Evolutionary conservation across 768 basidiomycete species (phyloP).

Genomic region (Scleroderma bovista): DNA sequence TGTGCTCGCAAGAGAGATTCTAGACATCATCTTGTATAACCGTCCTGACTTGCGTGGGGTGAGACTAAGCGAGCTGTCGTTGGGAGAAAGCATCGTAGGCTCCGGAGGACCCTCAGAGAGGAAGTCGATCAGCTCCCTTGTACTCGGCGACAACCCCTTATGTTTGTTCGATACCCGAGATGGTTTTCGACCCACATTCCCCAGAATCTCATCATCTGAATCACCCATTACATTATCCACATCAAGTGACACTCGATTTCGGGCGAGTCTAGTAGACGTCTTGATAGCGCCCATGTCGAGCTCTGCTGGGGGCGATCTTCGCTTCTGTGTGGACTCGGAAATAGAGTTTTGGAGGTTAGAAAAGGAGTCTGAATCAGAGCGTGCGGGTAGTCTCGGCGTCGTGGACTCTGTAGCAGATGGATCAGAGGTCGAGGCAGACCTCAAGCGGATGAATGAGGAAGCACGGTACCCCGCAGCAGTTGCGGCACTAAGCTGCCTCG

Average conservation of each 20-base stretch:
- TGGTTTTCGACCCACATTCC: constrained; percentile 29
- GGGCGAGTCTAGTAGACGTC: constrained; percentile 42
- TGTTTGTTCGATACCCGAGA: constrained; percentile 34
- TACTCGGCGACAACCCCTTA: constrained; percentile 38
- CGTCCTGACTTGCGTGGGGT: constrained; percentile 49
- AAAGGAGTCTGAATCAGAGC: constrained; percentile 25
- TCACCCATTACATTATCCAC: constrained; percentile 71
- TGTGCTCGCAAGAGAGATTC: constrained; percentile 47
- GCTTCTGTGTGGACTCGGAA: constrained; percentile 15
- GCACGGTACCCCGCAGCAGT: constrained; percentile 31
- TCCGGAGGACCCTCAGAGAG: constrained; percentile 54
- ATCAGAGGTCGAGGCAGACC: constrained; percentile 31
- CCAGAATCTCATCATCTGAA: constrained; percentile 53
- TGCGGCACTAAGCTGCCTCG: constrained; percentile 43
- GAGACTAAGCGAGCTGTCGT: constrained; percentile 40
- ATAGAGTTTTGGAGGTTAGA: constrained; percentile 22
- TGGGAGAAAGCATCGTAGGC: constrained; percentile 16
- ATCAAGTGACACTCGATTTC: constrained; percentile 64
- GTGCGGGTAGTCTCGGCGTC: constrained; percentile 23
- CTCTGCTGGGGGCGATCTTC: constrained; percentile 23
- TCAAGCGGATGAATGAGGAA: constrained; percentile 21
- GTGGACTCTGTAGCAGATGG: constrained; percentile 10
- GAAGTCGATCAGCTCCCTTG: constrained; percentile 51
- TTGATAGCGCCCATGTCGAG: constrained; percentile 23
- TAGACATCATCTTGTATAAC: constrained; percentile 80